Evolutionary conservation across 1,284 basidiomycete genomes (phyloP).

Genomic region (Gymnopus androsaceus): DNA sequence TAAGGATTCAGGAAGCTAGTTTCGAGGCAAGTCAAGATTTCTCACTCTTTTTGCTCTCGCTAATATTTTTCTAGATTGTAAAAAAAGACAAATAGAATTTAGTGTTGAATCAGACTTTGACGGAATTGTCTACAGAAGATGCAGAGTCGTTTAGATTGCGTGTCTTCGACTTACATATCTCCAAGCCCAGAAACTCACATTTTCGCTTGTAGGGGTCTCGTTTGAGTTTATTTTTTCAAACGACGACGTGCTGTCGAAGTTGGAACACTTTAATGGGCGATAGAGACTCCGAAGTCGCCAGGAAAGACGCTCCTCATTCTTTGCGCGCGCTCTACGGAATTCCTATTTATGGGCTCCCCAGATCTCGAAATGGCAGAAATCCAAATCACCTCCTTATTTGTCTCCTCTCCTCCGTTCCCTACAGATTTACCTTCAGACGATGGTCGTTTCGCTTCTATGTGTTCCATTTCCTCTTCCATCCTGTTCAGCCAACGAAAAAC

Average conservation of each 20-base stretch:
- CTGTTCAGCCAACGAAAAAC: constrained; percentile 45
- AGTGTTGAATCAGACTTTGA: constrained; percentile 72
- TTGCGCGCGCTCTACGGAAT: constrained; percentile 68
- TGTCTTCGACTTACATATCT: constrained; percentile 23
- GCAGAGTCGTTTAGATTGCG: constrained; percentile 75
- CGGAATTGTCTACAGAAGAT: constrained; percentile 75
- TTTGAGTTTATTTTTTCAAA: constrained; percentile 85
- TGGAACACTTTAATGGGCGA: constrained; percentile 74
- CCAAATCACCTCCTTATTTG: constrained; percentile 74
- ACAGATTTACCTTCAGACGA: constrained; percentile 61
- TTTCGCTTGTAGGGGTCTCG: constrained; percentile 59
- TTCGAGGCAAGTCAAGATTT: constrained; percentile 61
- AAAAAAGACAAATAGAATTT: constrained; percentile 83
- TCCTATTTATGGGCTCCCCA: constrained; percentile 61
- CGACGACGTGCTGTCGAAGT: constrained; percentile 76
- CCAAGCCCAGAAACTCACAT: not conserved
- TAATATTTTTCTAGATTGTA: constrained; percentile 62
- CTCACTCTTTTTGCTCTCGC: constrained; percentile 2
- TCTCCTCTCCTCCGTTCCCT: constrained; percentile 76
- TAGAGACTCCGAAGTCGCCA: constrained; percentile 58
- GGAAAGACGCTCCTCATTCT: constrained; percentile 56
- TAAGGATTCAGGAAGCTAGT: constrained; percentile 69
- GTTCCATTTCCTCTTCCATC: constrained; percentile 48
- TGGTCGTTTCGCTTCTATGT: constrained; percentile 42
- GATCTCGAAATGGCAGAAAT: constrained; percentile 67